phyloP scores from a whole-genome alignment of 768 basidiomycete genomes.

The Pleurotus djamor region DNA sequence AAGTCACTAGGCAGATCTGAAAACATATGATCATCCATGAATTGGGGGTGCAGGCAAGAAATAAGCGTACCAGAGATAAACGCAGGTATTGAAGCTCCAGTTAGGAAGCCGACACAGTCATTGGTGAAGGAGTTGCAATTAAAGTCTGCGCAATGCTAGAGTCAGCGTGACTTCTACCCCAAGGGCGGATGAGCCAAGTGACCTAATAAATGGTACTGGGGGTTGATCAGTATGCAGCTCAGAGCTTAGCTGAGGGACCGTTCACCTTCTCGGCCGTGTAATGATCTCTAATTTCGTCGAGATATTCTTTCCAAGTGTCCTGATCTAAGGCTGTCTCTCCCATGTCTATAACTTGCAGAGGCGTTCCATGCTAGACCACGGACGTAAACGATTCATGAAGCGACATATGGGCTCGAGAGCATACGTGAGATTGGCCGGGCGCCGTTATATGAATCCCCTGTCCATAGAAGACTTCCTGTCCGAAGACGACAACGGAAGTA shows the following conservation, averaged over 20 bases:
- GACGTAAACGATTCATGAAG: background rate
- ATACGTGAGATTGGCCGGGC: constrained; percentile 83
- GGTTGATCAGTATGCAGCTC: background rate
- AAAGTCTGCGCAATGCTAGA: constrained; percentile 52
- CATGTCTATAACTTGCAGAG: constrained; percentile 68
- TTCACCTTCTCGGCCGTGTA: constrained; percentile 88
- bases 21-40: background rate
- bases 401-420: constrained; percentile 20
- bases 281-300: constrained; percentile 68
- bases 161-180: background rate
- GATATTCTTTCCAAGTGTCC: constrained; percentile 83
- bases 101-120: constrained; percentile 84
- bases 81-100: constrained; percentile 74
- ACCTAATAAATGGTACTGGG: constrained; percentile 86
- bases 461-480: constrained; percentile 88
- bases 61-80: constrained; percentile 70
- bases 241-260: constrained; percentile 16
- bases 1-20: constrained; percentile 80
- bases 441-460: constrained; percentile 72
- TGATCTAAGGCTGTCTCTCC: constrained; percentile 82
- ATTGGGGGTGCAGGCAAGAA: background rate
- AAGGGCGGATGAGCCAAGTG: constrained; percentile 10
- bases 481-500: constrained; percentile 87
- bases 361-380: constrained; percentile 63
- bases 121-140: constrained; percentile 97